Conservation (phyloP, 176 grass and related monocot species). For the Zoysia pacifica region DNA sequence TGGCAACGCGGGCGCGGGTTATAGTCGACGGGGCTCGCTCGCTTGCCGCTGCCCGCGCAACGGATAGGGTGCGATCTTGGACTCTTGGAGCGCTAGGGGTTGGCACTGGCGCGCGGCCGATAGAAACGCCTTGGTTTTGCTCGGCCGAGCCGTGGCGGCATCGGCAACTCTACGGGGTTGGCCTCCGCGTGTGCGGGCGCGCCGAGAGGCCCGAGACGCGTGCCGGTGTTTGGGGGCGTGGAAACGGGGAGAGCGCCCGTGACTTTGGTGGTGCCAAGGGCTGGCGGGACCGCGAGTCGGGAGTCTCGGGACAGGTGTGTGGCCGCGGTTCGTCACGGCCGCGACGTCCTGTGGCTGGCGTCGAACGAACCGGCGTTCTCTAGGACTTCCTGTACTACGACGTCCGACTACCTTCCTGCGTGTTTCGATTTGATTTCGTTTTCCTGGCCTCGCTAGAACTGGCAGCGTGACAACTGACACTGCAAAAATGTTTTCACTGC, state of each 20-base stretch:
- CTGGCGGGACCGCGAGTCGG: neutral
- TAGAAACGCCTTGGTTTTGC: neutral
- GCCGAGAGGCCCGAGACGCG: neutral
- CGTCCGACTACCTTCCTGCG: neutral
- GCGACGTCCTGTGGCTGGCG: neutral
- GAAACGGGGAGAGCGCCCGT: neutral
- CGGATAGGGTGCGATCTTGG: too few species aligned
- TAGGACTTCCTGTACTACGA: neutral
- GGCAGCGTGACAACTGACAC: neutral
- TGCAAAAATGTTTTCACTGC: neutral
- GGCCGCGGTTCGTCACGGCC: neutral
- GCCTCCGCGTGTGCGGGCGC: neutral
- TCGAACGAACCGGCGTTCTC: neutral
- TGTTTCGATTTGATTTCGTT: neutral
- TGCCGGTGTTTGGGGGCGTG: neutral
- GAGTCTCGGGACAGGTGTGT: slow-evolving; percentile 2
- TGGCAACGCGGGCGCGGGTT: slow-evolving; percentile 27
- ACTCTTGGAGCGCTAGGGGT: too few species aligned
- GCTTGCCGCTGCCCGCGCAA: too few species aligned
- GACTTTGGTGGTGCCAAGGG: slow-evolving; percentile 8
- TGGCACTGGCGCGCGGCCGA: neutral
- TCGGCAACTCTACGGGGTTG: neutral
- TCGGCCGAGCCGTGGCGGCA: neutral
- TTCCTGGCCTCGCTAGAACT: neutral
- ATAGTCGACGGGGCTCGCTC: neutral